Evolutionary conservation across 2,329 filamentous ascomycete species (phyloP), one percentile per base, ranked within the genome.

Genomic region (Nemania sp.): DNA sequence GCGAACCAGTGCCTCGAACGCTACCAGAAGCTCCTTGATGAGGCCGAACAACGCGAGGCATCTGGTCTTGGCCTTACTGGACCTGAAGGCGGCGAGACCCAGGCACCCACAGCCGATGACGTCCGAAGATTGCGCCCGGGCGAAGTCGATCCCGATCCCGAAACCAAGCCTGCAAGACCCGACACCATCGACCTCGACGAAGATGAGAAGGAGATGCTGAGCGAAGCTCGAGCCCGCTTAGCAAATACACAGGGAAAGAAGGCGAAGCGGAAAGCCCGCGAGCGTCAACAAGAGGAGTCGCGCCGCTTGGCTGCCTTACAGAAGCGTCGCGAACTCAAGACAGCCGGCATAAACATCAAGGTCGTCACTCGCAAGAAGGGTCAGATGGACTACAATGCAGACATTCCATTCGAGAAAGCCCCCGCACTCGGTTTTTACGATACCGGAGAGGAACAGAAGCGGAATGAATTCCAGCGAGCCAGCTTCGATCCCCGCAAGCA

Each of bases 211-310:
- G 96, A 99, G 82, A 99, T 99, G 96, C 82, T 99, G 77, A 98
- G 94, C 79, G 96, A 99, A 83, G 96, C 96, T 73, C 93, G 96
- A 78, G 96, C 96, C 64, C 93, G 96, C 82, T 84, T 99, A 72
- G 96, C 96, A 71, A 99, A 99, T 77, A 98, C 96, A 11, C 96
- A 98, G 81, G 96, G 96, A 79, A 99, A 99, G 83, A 99, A 99
- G 84, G 96, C 96, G 6, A 99, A 99, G 86, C 86, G 96, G 73
- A 99, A 99, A 86, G 96, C 96, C 38, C 89, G 96, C 76, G 96
- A 99, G 81, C 88, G 96, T 70, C 95, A 98, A 79, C 87, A 99
- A 73, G 96, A 99, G 79, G 95, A 98, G 82, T 97, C 94, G 15
- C 89, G 95, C 67, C 89, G 96, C 63, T 82, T 99, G 70, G 96